phyloP scores from a whole-genome alignment of 192 early-diverging fungal species.

The Chytriomyces sp. region DNA sequence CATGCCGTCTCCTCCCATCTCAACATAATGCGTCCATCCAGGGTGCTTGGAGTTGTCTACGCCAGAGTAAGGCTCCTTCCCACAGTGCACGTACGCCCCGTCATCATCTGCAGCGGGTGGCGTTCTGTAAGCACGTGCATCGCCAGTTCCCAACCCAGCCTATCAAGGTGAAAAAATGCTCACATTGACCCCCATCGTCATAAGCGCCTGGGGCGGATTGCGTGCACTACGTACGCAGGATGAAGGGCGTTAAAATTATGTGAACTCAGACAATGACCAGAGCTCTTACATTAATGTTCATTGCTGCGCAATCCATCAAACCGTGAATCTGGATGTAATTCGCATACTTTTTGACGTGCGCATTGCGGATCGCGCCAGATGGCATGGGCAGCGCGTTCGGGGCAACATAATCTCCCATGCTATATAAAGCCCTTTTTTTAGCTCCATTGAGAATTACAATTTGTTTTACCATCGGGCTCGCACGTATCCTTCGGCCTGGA shows the following conservation, averaged over 20 bases:
- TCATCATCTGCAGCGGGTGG: conserved; percentile 20
- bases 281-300: too few relatives aligned
- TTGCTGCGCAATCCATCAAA: conserved; percentile 26
- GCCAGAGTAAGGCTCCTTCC: conserved; percentile 44
- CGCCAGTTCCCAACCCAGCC: too few relatives aligned
- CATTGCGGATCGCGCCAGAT: conserved; percentile 13
- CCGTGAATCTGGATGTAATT: conserved; percentile 37
- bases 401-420: conserved; percentile 27
- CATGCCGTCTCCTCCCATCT: conserved; percentile 33
- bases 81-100: conserved; percentile 33
- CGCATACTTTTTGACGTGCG: conserved; percentile 26
- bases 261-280: too few relatives aligned
- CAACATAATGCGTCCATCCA: conserved; percentile 21
- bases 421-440: too few relatives aligned
- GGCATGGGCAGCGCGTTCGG: conserved; percentile 28
- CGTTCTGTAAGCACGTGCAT: background rate
- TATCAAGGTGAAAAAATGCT: background rate
- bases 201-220: conserved; percentile 3
- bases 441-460: too few relatives aligned
- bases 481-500: conserved; percentile 39
- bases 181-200: conserved; percentile 44
- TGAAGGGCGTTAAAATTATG: too few relatives aligned
- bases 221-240: too few relatives aligned
- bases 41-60: conserved; percentile 24
- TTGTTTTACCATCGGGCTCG: too few relatives aligned